Evolutionary conservation across 1,284 basidiomycete species (phyloP), one percentile per base, ranked within the genome.

Genomic region (Uromyces viciae-fabae): DNA sequence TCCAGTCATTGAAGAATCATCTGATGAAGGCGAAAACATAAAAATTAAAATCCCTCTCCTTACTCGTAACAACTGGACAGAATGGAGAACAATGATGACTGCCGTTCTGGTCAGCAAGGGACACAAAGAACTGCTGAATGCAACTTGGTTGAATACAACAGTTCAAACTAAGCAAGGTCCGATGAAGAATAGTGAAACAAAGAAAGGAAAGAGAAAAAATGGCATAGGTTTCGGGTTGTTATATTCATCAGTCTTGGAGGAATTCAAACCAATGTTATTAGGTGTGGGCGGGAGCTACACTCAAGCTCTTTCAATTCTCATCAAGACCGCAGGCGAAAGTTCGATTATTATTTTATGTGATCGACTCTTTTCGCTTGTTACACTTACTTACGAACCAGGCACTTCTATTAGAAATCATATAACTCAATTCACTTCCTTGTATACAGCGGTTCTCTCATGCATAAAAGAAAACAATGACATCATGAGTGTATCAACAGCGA

Each of bases 221-320:
- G 62, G 36, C 2, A 8, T 64, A 36, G 62, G 36, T 36, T 64
- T 9, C 15, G 42, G 36, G 4, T 19, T 64, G 9, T 22, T 64
- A 17, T 38, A 40, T 19, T 64, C 36, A 7, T 62, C 58, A 5
- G 8, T 62, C 5, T 62, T 11, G 3, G 31, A 25, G 11, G 36
- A 62, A 33, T 33, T 62, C 5, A 62, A 62, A 62, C 58, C 58
- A 62, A 62, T 62, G n/a, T n/a, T n/a, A n/a, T n/a, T n/a, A n/a
- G n/a, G n/a, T n/a, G n/a, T n/a, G n/a, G n/a, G n/a, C n/a, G 31
- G 58, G 28, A 17, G 58, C 58, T 38, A 38, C 62, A 9, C 3
- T 17, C 33, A 28, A 64, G 36, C n/a, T 22, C 7, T 64, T 64
- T 40, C 2, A 9, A 7, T 38, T 19, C 15, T 15, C 62, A 3